Evolutionary conservation across 208 protist genomes (phyloP), one percentile per base, ranked within the genome.

Genomic region (Endotrypanum monterogeii): DNA sequence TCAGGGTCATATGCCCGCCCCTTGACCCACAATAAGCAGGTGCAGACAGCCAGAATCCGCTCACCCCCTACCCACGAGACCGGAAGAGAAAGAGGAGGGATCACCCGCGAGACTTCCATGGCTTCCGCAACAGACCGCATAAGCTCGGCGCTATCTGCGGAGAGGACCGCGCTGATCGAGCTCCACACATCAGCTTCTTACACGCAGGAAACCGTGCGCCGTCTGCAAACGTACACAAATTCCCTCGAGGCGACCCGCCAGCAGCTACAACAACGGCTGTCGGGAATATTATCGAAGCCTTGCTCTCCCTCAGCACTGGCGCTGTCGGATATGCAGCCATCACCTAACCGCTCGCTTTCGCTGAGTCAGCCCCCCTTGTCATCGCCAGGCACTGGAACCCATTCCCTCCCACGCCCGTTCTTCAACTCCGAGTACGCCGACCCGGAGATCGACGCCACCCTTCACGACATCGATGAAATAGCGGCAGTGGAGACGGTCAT

Each of bases 381-480:
- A 28, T 25, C 50, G 46, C 66, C 12, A 28, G 1, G 2, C 51
- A 57, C 50, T 41, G 11, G 50, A 23, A 57, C 66, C 44, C 3
- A 57, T 23, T 0, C 25, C 56, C 71, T 81, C 55, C 71, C 65
- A 28, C 76, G 76, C 1, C 76, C 76, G n/a, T 69, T 81, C 67
- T 89, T 89, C 56, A 35, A 4, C 37, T 58, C 78, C 16, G 75
- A 78, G 48, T 89, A 84, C 70, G 50, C 50, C 2, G 72, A 86
- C 46, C 81, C 84, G 0, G 84, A 89, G 46, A 76, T 89, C 1
- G 81, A 83, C 55, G 84, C 84, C 25, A 86, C 78, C 48, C 71
- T 89, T 62, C 65, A 84, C 61, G 77, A 86, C 67, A 58, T 81
- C 1, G 73, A 83, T 9, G 81, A 83, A 23, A 76, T 65, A 32